These are phyloP conservation scores for Fusarium sp. DNA, from an alignment of 2,329 filamentous ascomycete species.

Conservation along the genomic window DNA sequence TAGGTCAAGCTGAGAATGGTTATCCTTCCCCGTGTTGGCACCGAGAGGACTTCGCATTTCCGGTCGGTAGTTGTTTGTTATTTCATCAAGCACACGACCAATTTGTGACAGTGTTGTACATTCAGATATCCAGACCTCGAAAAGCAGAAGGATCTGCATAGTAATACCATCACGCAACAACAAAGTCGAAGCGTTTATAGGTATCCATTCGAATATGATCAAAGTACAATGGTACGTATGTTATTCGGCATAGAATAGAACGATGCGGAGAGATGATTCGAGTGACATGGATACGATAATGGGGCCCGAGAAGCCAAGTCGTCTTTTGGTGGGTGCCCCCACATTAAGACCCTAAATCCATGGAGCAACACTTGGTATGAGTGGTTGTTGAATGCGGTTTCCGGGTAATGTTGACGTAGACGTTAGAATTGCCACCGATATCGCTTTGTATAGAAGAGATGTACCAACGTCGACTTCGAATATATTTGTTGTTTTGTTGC, in stretches of 20 bases:
- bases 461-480: not conserved
- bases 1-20: slow-evolving; percentile 19
- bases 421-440: not conserved
- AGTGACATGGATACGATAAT: slow-evolving; percentile 17
- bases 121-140: not conserved
- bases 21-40: slow-evolving; percentile 2
- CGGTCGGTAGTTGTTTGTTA: slow-evolving; percentile 7
- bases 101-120: not conserved
- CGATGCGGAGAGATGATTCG: slow-evolving; percentile 23
- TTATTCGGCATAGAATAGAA: slow-evolving; percentile 12
- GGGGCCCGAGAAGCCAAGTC: slow-evolving; percentile 11
- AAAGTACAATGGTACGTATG: slow-evolving; percentile 4
- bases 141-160: not conserved
- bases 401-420: slow-evolving; percentile 11
- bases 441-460: not conserved
- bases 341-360: slow-evolving; percentile 22
- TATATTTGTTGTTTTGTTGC: not conserved
- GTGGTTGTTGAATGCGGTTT: slow-evolving; percentile 1
- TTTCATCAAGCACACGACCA: slow-evolving; percentile 2
- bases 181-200: not conserved
- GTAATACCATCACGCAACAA: not conserved
- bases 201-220: not conserved
- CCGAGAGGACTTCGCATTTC: slow-evolving; percentile 22
- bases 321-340: slow-evolving; percentile 22
- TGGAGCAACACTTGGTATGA: slow-evolving; percentile 7